phyloP scores from a whole-genome alignment of 2,329 filamentous ascomycete genomes.

The Aspergillus alliaceus region DNA sequence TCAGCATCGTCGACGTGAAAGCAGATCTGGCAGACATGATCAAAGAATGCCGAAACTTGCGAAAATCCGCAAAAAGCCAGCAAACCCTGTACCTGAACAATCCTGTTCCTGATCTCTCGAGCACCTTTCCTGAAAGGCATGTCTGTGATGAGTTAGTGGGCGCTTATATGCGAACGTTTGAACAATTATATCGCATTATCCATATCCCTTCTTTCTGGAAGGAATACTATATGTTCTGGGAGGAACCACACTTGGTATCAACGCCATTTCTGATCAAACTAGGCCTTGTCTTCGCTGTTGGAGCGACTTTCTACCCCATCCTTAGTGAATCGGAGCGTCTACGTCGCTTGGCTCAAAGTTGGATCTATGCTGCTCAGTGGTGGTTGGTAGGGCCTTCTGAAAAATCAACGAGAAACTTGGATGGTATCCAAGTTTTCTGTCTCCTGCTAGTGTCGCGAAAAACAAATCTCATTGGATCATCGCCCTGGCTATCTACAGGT shows the following conservation, averaged over 20 bases:
- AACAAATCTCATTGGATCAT: constrained; percentile 24
- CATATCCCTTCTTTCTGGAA: constrained; percentile 35
- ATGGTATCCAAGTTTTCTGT: constrained; percentile 36
- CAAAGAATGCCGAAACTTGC: constrained; percentile 19
- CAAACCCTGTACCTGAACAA: constrained; percentile 16
- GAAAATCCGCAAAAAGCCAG: constrained; percentile 21
- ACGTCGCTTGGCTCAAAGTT: constrained; percentile 16
- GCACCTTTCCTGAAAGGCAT: constrained; percentile 17
- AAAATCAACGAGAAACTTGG: constrained; percentile 27
- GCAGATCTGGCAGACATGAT: constrained; percentile 12
- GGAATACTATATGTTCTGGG: constrained; percentile 32
- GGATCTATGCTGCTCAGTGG: constrained; percentile 35
- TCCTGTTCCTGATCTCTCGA: constrained; percentile 20
- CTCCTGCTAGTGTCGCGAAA: constrained; percentile 34
- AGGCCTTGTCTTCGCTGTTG: constrained; percentile 34
- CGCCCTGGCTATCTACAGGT: constrained; percentile 20
- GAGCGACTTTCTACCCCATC: constrained; percentile 24
- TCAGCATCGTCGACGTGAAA: constrained; percentile 10
- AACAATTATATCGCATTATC: constrained; percentile 32
- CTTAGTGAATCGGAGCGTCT: constrained; percentile 11
- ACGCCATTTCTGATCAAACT: constrained; percentile 28
- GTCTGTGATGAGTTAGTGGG: constrained; percentile 25
- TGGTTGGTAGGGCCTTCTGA: constrained; percentile 38
- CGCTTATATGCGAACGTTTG: constrained; percentile 30
- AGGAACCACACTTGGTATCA: constrained; percentile 18